A percentile compares a stretch with the other conserved stretches of the same genome.
Conservation (phyloP, 345 rosid genomes). For the sweet orange (Citrus sinensis) region DVS_A1.0 CM039164.1:25566501-25567000, state of each 20-base stretch:
- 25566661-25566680: slow-evolving; percentile 36
- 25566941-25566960: slow-evolving; percentile 28
- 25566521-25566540: slow-evolving; percentile 47
- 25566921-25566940: slow-evolving; percentile 27
- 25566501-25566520: slow-evolving; percentile 77
- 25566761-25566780: slow-evolving; percentile 89
- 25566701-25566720: slow-evolving; percentile 63
- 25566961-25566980: slow-evolving; percentile 25
- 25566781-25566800: slow-evolving; percentile 85
- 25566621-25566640: slow-evolving; percentile 56
- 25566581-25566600: slow-evolving; percentile 70
- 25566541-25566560: slow-evolving; percentile 50
- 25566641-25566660: slow-evolving; percentile 61
- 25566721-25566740: slow-evolving; percentile 62
- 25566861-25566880: slow-evolving; percentile 31
- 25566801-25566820: slow-evolving; percentile 79
- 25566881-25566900: slow-evolving; percentile 34
- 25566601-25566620: slow-evolving; percentile 47
- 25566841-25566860: slow-evolving; percentile 37
- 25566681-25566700: slow-evolving; percentile 31
- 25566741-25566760: slow-evolving; percentile 94
- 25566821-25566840: slow-evolving; percentile 42
- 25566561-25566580: slow-evolving; percentile 40
- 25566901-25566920: slow-evolving; percentile 17
- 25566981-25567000: slow-evolving; percentile 37